These are phyloP conservation scores for Bauhinia variegata DNA, from an alignment of 306 rosid species.

Conservation along the genomic window DNA sequence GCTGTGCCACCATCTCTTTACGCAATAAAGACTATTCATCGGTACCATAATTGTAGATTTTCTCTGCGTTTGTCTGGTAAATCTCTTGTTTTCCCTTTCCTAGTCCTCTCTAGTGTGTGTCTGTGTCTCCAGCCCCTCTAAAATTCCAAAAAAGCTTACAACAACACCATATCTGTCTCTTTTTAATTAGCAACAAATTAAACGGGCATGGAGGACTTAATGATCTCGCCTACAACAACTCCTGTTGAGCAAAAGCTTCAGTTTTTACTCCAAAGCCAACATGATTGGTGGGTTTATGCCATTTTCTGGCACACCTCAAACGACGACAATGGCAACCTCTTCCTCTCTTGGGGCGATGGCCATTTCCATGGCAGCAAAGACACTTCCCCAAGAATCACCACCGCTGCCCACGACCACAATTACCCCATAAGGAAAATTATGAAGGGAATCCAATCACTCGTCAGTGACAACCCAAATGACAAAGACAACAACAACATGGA, in stretches of 20 bases:
- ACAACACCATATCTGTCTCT: background rate
- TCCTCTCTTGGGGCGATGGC: constrained; percentile 72
- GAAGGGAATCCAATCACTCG: constrained; percentile 30
- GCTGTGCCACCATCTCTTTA: too few relatives aligned
- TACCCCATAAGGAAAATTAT: constrained; percentile 33
- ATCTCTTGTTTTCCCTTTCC: too few relatives aligned
- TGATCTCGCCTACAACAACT: constrained; percentile 69
- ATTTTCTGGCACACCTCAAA: constrained; percentile 73
- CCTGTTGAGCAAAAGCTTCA: constrained; percentile 69
- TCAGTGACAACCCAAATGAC: too few relatives aligned
- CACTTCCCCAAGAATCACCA: constrained; percentile 10
- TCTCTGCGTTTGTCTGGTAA: too few relatives aligned
- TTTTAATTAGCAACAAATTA: background rate
- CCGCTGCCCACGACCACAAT: background rate
- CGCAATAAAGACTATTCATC: too few relatives aligned
- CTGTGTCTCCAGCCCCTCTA: too few relatives aligned
- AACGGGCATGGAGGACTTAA: constrained; percentile 51
- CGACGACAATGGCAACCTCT: constrained; percentile 50
- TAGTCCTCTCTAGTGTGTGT: too few relatives aligned
- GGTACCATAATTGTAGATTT: too few relatives aligned
- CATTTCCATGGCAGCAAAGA: constrained; percentile 62
- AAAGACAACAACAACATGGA: constrained; percentile 3
- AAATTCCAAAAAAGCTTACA: too few relatives aligned
- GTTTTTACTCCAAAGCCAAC: constrained; percentile 56
- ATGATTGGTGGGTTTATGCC: constrained; percentile 71